A percentile compares a stretch with the other conserved stretches of the same genome.
These are phyloP conservation scores for Perkinsela sp. DNA, from an alignment of 208 protist genomes.

Conservation along the genomic window DNA sequence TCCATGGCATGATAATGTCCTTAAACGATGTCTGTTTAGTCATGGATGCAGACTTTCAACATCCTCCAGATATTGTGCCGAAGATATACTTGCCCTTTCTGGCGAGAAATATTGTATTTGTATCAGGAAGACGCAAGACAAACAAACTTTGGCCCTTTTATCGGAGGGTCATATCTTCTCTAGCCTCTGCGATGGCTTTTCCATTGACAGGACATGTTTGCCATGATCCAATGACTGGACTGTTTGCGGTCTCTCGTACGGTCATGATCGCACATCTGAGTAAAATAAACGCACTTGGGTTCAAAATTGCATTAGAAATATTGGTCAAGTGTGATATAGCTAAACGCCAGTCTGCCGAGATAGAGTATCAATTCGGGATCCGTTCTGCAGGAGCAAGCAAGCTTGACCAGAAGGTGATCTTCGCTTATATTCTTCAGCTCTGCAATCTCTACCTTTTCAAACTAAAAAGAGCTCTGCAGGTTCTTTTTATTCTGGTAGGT, in stretches of 20 bases:
- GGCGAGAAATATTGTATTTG: slow-evolving; percentile 25
- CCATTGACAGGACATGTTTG: slow-evolving; percentile 38
- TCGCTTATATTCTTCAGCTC: slow-evolving; percentile 47
- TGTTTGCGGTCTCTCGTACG: slow-evolving; percentile 41
- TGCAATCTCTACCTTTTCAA: slow-evolving; percentile 31
- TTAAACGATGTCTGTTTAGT: slow-evolving; percentile 26
- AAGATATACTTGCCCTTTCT: slow-evolving; percentile 23
- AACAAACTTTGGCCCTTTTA: slow-evolving; percentile 55
- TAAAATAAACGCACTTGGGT: slow-evolving; percentile 47
- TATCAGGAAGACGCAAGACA: slow-evolving; percentile 44
- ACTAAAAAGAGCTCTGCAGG: too few species aligned
- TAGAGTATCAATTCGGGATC: slow-evolving; percentile 45
- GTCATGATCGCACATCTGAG: slow-evolving; percentile 15
- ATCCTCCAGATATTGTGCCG: slow-evolving; percentile 52
- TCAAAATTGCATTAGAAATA: slow-evolving; percentile 69
- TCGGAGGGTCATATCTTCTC: slow-evolving; percentile 52
- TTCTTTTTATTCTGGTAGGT: too few species aligned
- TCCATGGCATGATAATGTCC: slow-evolving; percentile 26
- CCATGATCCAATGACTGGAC: slow-evolving; percentile 70
- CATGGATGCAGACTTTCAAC: slow-evolving; percentile 71
- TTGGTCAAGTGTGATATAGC: slow-evolving; percentile 52
- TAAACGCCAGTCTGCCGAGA: slow-evolving; percentile 17
- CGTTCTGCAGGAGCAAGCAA: slow-evolving; percentile 45
- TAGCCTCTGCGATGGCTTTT: slow-evolving; percentile 33
- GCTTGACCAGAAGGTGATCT: slow-evolving; percentile 51